These are phyloP conservation scores for Erythrobasidium hasegawianum DNA, from an alignment of 1,284 basidiomycete genomes.

Conservation along the genomic window DNA sequence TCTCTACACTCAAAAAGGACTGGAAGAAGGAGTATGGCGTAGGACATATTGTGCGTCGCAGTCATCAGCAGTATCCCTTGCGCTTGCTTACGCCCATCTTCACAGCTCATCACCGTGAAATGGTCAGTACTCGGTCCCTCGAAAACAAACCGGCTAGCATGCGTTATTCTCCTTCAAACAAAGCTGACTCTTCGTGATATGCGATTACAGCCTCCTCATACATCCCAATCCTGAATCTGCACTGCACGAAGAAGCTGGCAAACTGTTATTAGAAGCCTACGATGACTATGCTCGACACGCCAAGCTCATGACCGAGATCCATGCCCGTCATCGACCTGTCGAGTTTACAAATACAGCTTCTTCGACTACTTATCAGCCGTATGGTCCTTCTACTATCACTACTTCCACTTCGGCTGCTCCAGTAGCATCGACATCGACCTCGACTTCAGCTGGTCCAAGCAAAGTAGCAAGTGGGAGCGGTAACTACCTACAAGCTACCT, in stretches of 20 bases:
- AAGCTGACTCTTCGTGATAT: not conserved
- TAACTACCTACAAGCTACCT: not conserved
- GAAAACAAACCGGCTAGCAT: no score
- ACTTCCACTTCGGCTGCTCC: not conserved
- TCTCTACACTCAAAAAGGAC: slow-evolving; percentile 94
- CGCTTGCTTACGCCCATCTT: not conserved
- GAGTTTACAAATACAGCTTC: slow-evolving; percentile 32
- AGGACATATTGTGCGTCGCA: slow-evolving; percentile 65
- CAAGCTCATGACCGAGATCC: slow-evolving; percentile 75
- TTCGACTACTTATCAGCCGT: slow-evolving; percentile 1
- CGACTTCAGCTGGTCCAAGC: not conserved
- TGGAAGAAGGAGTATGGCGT: slow-evolving; percentile 92
- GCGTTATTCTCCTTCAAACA: no score
- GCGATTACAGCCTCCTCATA: slow-evolving; percentile 71
- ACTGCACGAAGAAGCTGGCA: slow-evolving; percentile 88
- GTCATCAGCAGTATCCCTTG: not conserved
- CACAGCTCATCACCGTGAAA: slow-evolving; percentile 36
- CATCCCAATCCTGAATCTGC: slow-evolving; percentile 95
- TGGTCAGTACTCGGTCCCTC: no score
- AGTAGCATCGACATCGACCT: no score
- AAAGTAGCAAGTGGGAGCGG: not conserved
- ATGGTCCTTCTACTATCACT: slow-evolving; percentile 13
- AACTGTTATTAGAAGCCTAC: slow-evolving; percentile 78
- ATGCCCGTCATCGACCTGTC: slow-evolving; percentile 55
- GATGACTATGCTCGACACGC: slow-evolving; percentile 76